These are phyloP conservation scores for Luzula sylvatica DNA, from an alignment of 176 grass and related monocot genomes.

Conservation along the genomic window DNA sequence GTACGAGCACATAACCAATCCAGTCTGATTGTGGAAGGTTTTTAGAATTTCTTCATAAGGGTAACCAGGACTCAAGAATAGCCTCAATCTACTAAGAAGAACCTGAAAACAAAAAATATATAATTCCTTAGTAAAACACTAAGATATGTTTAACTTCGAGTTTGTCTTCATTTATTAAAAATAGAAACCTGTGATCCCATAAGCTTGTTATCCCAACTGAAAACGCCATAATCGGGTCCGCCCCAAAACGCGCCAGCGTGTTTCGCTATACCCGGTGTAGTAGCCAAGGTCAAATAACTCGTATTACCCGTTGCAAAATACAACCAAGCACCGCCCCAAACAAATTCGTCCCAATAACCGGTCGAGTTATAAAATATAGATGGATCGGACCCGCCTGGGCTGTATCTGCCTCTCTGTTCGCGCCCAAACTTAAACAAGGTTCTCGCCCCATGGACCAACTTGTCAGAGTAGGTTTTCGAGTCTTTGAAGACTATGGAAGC, in stretches of 20 bases:
- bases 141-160: too few species aligned
- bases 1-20: constrained; percentile 77
- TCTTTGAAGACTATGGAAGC: constrained; percentile 97
- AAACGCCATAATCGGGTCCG: constrained; percentile 72
- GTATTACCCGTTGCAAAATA: constrained; percentile 90
- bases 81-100: constrained; percentile 77
- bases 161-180: constrained; percentile 19
- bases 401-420: constrained; percentile 47
- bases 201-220: constrained; percentile 96
- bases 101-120: constrained; percentile 36
- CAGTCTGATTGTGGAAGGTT: constrained; percentile 87
- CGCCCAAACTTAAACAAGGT: constrained; percentile 82
- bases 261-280: constrained; percentile 70
- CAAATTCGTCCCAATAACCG: constrained; percentile 88
- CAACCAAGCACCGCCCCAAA: constrained; percentile 83
- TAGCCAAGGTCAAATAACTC: constrained; percentile 58
- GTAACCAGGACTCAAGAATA: constrained; percentile 83
- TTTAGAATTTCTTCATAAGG: constrained; percentile 93
- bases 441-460: constrained; percentile 63
- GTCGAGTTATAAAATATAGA: constrained; percentile 84
- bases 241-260: constrained; percentile 74
- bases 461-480: constrained; percentile 69
- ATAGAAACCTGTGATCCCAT: constrained; percentile 63
- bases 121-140: too few species aligned
- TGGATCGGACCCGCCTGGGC: constrained; percentile 57